Base-by-base conservation (phyloP, 2,329 filamentous ascomycete species). In the Neofusicoccum sp. region DNA sequence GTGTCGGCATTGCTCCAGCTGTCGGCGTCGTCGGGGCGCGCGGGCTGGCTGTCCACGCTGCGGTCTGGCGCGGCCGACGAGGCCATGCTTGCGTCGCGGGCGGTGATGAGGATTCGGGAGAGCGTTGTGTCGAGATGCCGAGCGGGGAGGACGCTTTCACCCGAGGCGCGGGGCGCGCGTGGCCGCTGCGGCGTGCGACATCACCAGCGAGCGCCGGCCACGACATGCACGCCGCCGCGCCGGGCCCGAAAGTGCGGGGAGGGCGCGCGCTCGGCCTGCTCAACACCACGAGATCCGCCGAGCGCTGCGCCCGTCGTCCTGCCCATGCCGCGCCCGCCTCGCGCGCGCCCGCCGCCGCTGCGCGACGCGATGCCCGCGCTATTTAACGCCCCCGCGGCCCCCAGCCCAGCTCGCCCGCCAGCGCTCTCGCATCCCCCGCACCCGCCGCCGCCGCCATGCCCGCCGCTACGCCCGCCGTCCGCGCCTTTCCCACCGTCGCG, bases 401-500 rank as follows among this genome's bases (percentile, higher is more conserved):
- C 48, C 11, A 28, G 11, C 26, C 24, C 20, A 2, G 36, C n/a
- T 24, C 36, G 11, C 51, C 9, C 34, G 11, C 12, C 38, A 26
- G 9, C 40, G 8, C 28, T 14, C 36, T 5, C 3, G 2, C 57
- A 12, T 30, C 44, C 34, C 31, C 26, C 44, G 20, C 40, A 51
- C 59, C 36, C 60, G 64, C n/a, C 36, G 41, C 43, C 47, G 61
- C 65, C 63, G 62, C 60, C 60, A 75, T 72, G 71, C 61, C 70
- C 58, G 69, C 72, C 47, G 63, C 67, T 26, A 51, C 63, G 4
- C 14, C 60, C 43, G 63, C 63, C 56, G 68, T 68, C 77, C 66
- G 81, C 82, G 62, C 79, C 76, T 92, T 92, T 67, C 89, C 89
- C 48, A 89, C 82, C 60, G 91, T 93, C 79, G 90, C 90, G 77